phyloP scores from a whole-genome alignment of 176 grass and related monocot species.

The Avena atlantica region DNA sequence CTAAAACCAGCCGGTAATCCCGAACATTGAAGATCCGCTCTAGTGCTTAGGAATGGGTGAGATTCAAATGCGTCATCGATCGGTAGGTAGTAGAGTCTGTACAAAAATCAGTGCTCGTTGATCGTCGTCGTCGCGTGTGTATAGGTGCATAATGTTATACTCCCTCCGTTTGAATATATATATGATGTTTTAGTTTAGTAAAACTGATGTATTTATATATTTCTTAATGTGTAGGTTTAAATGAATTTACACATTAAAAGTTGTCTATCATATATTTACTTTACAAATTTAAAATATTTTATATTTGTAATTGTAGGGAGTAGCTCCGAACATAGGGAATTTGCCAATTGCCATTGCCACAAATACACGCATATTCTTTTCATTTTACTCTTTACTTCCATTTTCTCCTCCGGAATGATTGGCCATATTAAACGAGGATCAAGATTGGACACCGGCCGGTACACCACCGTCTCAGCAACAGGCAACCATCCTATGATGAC shows the following conservation, averaged over 20 bases:
- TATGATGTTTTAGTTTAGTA: too few species aligned
- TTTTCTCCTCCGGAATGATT: constrained; percentile 13
- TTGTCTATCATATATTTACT: too few species aligned
- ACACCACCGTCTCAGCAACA: not conserved
- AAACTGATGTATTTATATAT: too few species aligned
- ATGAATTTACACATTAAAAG: too few species aligned
- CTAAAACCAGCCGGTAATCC: not conserved
- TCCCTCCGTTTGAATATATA: too few species aligned
- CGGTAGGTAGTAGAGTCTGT: not conserved
- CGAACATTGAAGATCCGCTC: not conserved
- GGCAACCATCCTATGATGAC: not conserved
- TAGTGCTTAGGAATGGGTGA: not conserved
- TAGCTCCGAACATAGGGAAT: too few species aligned
- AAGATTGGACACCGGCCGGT: not conserved
- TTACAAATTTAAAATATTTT: too few species aligned
- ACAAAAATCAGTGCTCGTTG: not conserved
- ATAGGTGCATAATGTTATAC: not conserved
- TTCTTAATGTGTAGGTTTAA: too few species aligned
- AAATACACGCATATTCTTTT: not conserved
- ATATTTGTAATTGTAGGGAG: too few species aligned
- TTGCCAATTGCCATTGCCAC: too few species aligned
- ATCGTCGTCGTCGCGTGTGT: constrained; percentile 14
- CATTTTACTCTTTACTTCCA: not conserved
- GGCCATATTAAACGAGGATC: not conserved
- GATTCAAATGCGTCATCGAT: too few species aligned